Percentiles rank a stretch among this genome's conserved stretches.
Conservation (phyloP, 192 early-diverging fungal genomes). For the Backusella psychrophila region DNA sequence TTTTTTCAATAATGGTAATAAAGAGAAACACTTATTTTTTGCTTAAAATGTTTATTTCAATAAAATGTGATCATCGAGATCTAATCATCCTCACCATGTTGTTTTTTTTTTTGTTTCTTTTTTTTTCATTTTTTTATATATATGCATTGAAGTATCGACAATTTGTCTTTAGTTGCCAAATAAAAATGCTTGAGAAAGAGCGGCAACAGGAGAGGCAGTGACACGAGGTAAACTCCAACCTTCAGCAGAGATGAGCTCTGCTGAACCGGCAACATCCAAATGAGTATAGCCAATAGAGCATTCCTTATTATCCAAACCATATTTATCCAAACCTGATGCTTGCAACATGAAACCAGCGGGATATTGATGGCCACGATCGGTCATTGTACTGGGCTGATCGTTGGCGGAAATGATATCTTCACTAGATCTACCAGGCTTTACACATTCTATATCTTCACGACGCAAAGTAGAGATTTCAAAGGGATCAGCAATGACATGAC, state of each 20-base stretch:
- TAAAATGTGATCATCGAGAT: background rate
- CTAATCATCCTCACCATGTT: background rate
- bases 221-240: slow-evolving; percentile 69
- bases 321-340: slow-evolving; percentile 72
- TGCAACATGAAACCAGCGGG: slow-evolving; percentile 82
- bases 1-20: slow-evolving; percentile 5
- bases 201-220: slow-evolving; percentile 75
- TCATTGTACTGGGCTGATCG: slow-evolving; percentile 64
- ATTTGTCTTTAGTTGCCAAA: slow-evolving; percentile 8
- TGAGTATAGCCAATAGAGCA: slow-evolving; percentile 77
- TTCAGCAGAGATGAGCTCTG: slow-evolving; percentile 59
- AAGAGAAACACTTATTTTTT: no score
- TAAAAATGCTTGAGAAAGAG: slow-evolving; percentile 74
- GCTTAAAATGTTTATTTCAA: background rate
- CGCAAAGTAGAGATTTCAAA: slow-evolving; percentile 81
- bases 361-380: slow-evolving; percentile 81
- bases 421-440: slow-evolving; percentile 59
- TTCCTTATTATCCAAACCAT: slow-evolving; percentile 61
- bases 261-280: slow-evolving; percentile 80
- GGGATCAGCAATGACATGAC: slow-evolving; percentile 72
- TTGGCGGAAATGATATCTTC: slow-evolving; percentile 89
- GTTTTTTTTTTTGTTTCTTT: background rate
- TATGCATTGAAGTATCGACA: background rate
- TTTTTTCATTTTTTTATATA: background rate
- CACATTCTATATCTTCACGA: slow-evolving; percentile 70